These are phyloP conservation scores for Ophiocordyceps camponoti-rufipedis DNA, from an alignment of 2,329 filamentous ascomycete species.

Conservation along the genomic window DNA sequence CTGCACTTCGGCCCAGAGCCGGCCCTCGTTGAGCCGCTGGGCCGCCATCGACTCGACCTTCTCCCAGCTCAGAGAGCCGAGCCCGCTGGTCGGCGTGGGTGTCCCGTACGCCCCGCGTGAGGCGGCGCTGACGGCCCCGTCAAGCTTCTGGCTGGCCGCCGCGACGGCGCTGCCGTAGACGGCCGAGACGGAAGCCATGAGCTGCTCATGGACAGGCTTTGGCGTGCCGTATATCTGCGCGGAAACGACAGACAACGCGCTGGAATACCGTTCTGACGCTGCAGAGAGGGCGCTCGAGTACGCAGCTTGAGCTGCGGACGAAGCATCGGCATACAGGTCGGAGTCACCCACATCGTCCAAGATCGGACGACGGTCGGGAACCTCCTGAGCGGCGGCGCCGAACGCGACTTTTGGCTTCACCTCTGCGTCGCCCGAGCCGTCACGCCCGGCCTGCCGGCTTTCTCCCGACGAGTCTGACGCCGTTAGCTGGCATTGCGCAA, in stretches of 20 bases:
- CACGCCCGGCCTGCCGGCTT: constrained; percentile 7
- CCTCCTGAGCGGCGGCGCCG: constrained; percentile 31
- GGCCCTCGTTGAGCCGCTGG: constrained; percentile 50
- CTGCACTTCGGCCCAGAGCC: constrained; percentile 51
- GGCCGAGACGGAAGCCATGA: constrained; percentile 48
- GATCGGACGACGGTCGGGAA: constrained; percentile 27
- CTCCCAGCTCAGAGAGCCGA: constrained; percentile 26
- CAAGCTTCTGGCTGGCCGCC: constrained; percentile 40
- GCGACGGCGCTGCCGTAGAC: constrained; percentile 49
- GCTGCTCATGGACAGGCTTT: constrained; percentile 49
- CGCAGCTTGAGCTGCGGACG: constrained; percentile 30
- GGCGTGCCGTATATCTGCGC: constrained; percentile 49
- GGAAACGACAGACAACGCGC: constrained; percentile 49
- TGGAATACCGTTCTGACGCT: constrained; percentile 50
- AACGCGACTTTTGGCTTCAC: constrained; percentile 19
- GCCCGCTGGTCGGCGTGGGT: constrained; percentile 21
- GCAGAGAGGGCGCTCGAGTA: constrained; percentile 47
- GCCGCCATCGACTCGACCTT: constrained; percentile 46
- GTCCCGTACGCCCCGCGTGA: constrained; percentile 30
- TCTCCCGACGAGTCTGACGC: neutral
- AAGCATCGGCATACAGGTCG: constrained; percentile 17
- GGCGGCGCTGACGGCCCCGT: constrained; percentile 34
- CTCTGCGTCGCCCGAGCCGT: constrained; percentile 7
- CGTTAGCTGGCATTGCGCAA: neutral
- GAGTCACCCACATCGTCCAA: constrained; percentile 23